Base-by-base conservation (phyloP, 225 moss, liverwort and hornwort species). In the Polytrichum formosum region DNA sequence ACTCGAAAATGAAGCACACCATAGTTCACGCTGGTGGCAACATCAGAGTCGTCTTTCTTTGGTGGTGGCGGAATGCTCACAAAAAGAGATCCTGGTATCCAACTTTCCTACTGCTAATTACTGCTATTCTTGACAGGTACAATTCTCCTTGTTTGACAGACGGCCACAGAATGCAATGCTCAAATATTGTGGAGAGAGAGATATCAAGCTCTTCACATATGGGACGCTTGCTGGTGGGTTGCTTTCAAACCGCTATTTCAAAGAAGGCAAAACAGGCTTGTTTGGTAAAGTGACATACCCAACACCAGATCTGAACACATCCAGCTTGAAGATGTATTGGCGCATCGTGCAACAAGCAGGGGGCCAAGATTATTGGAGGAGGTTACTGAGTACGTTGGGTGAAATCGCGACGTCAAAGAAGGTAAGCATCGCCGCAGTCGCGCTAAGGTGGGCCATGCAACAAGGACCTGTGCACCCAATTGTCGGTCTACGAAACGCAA, bases 311-410 rank as follows among this genome's bases (percentile, higher is more conserved):
- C 83, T 86, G n/a, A 83, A 78, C 71, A 86, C 86, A 13, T 80
- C 83, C 61, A 86, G 86, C 78, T 73, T 86, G 71, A 83, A 86
- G 62, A 86, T 83, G 76, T 86, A 83, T 19, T 86, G 80, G 86
- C 75, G 83, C 64, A 83, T 78, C 55, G 83, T 86, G 26, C 74
- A 71, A 74, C 80, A 86, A 73, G 76, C 83, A 25, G 86, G 86
- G 31, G 80, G 80, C 9, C 73, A 86, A 71, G 80, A 80, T 10
- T 70, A 83, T 54, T 83, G 78, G 83, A 70, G 80, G 65, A 75
- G 65, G 66, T 30, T 86, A 28, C 53, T 86, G 71, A 71, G 59
- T 68, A 80, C 54, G 53, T 76, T 86, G 71, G 76, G 73, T 21
- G 66, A 71, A 53, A 75, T 86, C 65, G 80, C 86, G 1, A 63